A percentile compares a stretch with the other conserved stretches of the same genome.
These are phyloP conservation scores for Phylloporus scabripes DNA, from an alignment of 768 basidiomycete species.

Conservation along the genomic window DNA sequence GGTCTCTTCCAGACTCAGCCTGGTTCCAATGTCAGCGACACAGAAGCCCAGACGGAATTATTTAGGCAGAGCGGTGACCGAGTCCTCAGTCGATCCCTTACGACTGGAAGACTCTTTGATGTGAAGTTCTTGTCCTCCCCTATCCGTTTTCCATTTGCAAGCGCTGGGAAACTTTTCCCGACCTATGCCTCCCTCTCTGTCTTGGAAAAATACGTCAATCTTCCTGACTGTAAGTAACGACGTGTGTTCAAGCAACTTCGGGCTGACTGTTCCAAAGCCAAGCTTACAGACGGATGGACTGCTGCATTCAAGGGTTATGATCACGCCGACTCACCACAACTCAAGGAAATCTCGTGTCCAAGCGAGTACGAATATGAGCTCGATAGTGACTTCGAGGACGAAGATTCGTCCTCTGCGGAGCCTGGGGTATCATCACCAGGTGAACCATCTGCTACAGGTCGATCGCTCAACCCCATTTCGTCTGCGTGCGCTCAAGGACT, in stretches of 20 bases:
- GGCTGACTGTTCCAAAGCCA: constrained; percentile 9
- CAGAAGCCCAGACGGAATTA: not conserved
- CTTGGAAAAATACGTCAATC: constrained; percentile 6
- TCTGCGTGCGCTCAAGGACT: not conserved
- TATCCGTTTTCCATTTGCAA: not conserved
- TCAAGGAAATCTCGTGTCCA: constrained; percentile 5
- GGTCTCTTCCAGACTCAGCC: constrained; percentile 12
- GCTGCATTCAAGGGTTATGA: not conserved
- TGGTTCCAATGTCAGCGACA: not conserved
- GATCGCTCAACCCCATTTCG: not conserved
- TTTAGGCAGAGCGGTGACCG: constrained; percentile 4
- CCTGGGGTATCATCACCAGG: not conserved
- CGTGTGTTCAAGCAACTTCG: not conserved
- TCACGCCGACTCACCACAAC: not conserved
- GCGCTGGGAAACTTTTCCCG: not conserved
- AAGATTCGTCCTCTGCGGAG: constrained; percentile 1
- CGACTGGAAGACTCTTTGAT: constrained; percentile 16
- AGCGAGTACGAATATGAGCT: constrained; percentile 14
- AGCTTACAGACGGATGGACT: constrained; percentile 8
- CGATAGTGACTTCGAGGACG: constrained; percentile 27
- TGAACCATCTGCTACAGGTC: constrained; percentile 2
- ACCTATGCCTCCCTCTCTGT: constrained; percentile 16
- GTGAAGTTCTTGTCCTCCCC: constrained; percentile 16
- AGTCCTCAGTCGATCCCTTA: constrained; percentile 11
- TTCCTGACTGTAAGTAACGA: constrained; percentile 6